Percentiles rank a stretch among this genome's conserved stretches.
These are phyloP conservation scores for Xylaria bambusicola DNA, from an alignment of 495 filamentous ascomycete genomes.

Conservation along the genomic window DNA sequence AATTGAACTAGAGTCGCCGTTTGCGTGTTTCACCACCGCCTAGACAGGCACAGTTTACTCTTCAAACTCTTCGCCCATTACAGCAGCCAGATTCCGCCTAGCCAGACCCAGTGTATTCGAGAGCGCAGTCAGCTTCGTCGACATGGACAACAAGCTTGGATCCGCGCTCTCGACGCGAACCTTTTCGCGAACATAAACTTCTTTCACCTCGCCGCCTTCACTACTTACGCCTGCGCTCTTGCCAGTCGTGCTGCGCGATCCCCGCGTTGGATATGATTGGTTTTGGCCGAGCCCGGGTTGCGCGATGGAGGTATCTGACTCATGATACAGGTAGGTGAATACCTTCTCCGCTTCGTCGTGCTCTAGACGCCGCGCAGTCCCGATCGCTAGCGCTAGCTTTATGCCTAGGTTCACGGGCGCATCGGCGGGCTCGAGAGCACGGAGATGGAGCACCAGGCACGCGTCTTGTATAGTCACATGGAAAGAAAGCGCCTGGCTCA, in stretches of 20 bases:
- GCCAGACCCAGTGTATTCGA: constrained; percentile 70
- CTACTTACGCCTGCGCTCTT: constrained; percentile 5
- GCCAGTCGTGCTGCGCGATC: not conserved
- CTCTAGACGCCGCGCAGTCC: constrained; percentile 59
- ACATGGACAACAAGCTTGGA: constrained; percentile 81
- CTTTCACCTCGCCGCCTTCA: constrained; percentile 42
- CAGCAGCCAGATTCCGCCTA: constrained; percentile 71
- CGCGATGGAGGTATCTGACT: constrained; percentile 1
- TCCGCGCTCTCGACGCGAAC: constrained; percentile 89
- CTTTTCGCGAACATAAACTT: constrained; percentile 83
- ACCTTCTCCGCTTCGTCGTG: constrained; percentile 81
- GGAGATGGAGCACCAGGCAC: constrained; percentile 73
- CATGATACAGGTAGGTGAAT: constrained; percentile 56
- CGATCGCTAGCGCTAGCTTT: constrained; percentile 57
- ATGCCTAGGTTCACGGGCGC: constrained; percentile 50
- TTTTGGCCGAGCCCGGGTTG: not conserved
- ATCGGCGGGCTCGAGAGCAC: constrained; percentile 70
- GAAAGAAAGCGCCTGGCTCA: constrained; percentile 60
- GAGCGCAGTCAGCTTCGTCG: constrained; percentile 82
- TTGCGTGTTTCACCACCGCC: not conserved
- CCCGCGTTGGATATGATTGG: constrained; percentile 9
- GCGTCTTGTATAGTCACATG: constrained; percentile 78
- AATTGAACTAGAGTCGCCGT: too few relatives aligned
- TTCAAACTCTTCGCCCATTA: constrained; percentile 67
- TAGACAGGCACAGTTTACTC: constrained; percentile 24